Evolutionary conservation across 78 protist species (phyloP).

Genomic region (Dictyostelium brefeldianum): DNA sequence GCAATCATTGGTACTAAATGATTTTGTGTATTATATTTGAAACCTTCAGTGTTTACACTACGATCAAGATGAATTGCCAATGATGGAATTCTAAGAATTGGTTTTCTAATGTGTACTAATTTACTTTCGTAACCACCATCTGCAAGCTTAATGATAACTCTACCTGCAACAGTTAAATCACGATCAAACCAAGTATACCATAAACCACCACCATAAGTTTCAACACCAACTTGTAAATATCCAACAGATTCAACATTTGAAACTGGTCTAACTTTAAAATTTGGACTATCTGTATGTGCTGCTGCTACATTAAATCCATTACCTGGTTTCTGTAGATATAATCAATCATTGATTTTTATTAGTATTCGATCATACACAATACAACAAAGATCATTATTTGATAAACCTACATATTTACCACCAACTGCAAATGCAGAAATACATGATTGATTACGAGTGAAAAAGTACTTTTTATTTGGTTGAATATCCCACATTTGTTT

Average conservation of each 20-base stretch:
- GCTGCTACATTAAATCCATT: constrained; percentile 90
- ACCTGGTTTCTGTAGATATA: constrained; percentile 74
- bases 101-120: constrained; percentile 76
- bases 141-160: constrained; percentile 87
- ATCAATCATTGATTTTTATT: too few species aligned
- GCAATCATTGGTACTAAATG: constrained; percentile 93
- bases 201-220: constrained; percentile 97
- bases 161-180: constrained; percentile 94
- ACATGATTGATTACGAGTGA: constrained; percentile 93
- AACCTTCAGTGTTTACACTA: constrained; percentile 80
- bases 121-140: constrained; percentile 50
- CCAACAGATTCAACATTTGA: constrained; percentile 78
- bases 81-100: constrained; percentile 89
- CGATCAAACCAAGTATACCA: constrained; percentile 99
- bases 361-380: background rate
- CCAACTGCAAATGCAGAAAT: constrained; percentile 96
- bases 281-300: constrained; percentile 95
- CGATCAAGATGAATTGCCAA: constrained; percentile 96
- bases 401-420: constrained; percentile 86
- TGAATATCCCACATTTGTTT: constrained; percentile 65
- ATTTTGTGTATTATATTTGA: constrained; percentile 92
- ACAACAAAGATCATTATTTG: too few species aligned
- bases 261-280: constrained; percentile 72
- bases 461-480: constrained; percentile 90
- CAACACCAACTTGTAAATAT: constrained; percentile 88